A percentile compares a stretch with the other conserved stretches of the same genome.
Conservation (phyloP, 2,329 filamentous ascomycete species). For the Fusarium cicatricum region DNA sequence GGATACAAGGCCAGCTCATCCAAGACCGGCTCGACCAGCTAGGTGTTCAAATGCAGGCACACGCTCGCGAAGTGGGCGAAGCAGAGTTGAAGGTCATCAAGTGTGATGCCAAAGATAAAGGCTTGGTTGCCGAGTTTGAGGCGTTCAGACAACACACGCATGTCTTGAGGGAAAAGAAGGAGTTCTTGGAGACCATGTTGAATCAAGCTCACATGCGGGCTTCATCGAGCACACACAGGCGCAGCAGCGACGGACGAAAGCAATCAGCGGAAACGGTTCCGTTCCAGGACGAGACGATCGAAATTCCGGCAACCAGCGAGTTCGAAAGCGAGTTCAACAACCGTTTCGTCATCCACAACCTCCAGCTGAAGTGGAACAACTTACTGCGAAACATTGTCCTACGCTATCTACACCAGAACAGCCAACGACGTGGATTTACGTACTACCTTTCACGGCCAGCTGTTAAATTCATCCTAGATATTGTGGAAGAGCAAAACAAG, state of each 20-base stretch:
- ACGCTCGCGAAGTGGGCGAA: conserved; percentile 76
- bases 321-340: conserved; percentile 97
- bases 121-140: conserved; percentile 67
- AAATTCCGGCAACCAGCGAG: conserved; percentile 76
- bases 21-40: conserved; percentile 81
- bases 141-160: conserved; percentile 63
- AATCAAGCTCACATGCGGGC: conserved; percentile 55
- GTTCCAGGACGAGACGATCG: conserved; percentile 67
- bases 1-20: conserved; percentile 87
- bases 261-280: conserved; percentile 53
- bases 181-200: conserved; percentile 67
- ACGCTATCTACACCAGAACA: conserved; percentile 96
- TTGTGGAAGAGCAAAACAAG: conserved; percentile 92
- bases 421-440: conserved; percentile 93
- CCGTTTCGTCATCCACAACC: conserved; percentile 96
- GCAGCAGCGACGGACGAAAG: conserved; percentile 39
- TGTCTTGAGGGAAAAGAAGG: conserved; percentile 65
- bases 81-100: conserved; percentile 73
- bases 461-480: conserved; percentile 97
- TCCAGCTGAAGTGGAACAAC: conserved; percentile 99
- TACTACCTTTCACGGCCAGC: conserved; percentile 97
- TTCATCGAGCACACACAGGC: conserved; percentile 42
- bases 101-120: conserved; percentile 57
- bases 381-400: conserved; percentile 93
- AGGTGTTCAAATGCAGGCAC: conserved; percentile 77